phyloP scores from a whole-genome alignment of 2,329 filamentous ascomycete genomes.

The Phyllosticta citrichinensis region DNA sequence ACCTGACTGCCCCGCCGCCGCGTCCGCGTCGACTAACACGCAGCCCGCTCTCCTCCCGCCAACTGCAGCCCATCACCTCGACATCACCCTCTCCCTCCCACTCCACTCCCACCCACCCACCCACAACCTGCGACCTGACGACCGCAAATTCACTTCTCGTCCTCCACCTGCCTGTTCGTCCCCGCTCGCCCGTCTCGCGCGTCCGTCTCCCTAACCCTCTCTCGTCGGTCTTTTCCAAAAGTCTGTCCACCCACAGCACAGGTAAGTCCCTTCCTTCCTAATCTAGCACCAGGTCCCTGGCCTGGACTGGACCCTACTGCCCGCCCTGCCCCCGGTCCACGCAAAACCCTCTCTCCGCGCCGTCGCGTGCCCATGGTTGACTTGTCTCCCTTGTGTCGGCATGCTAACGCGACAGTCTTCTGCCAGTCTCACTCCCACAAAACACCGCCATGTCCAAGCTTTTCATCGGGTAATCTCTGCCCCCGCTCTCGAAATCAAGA shows the following conservation, averaged over 20 bases:
- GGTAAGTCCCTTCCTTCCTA: neutral
- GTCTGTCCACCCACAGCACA: neutral
- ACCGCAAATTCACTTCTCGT: neutral
- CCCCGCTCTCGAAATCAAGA: slow-evolving; percentile 11
- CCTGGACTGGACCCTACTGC: neutral
- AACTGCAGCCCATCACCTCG: too few species aligned
- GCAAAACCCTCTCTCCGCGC: neutral
- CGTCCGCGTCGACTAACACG: neutral
- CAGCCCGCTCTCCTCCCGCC: neutral
- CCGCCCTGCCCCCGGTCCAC: neutral
- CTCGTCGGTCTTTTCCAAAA: neutral
- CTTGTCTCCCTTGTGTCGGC: neutral
- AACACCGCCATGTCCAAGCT: slow-evolving; percentile 69
- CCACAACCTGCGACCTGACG: neutral
- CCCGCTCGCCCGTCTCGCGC: too few species aligned
- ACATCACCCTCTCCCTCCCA: neutral
- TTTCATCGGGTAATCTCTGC: slow-evolving; percentile 70
- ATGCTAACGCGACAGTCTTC: neutral
- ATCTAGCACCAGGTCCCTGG: neutral
- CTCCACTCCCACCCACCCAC: too few species aligned
- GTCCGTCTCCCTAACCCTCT: slow-evolving; percentile 12
- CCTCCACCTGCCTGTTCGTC: too few species aligned
- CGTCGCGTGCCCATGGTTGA: neutral
- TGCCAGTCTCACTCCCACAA: neutral
- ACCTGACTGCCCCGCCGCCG: neutral